Evolutionary conservation across 2,329 filamentous ascomycete species (phyloP).

Genomic region (Trichoderma afroharzianum): DNA sequence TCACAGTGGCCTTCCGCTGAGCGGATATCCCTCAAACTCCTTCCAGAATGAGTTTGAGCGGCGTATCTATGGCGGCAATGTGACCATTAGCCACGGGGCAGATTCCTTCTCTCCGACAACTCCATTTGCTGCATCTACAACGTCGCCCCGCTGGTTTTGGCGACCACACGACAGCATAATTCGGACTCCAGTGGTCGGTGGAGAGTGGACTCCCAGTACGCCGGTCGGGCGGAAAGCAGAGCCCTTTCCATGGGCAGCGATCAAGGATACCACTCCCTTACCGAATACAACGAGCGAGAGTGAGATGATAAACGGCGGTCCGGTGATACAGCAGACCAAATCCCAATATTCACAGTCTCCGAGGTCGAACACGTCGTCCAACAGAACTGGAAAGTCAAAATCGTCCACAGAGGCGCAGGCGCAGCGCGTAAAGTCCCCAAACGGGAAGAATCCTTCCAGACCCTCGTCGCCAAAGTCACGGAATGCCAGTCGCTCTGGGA

Average conservation of each 20-base stretch:
- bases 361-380: conserved; percentile 17
- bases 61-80: conserved; percentile 22
- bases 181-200: conserved; percentile 20
- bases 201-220: conserved; percentile 19
- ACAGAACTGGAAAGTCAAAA: conserved; percentile 4
- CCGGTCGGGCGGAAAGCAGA: conserved; percentile 23
- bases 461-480: conserved; percentile 36
- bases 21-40: conserved; percentile 22
- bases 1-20: conserved; percentile 22
- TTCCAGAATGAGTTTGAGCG: conserved; percentile 14
- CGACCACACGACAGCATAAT: conserved; percentile 19
- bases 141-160: conserved; percentile 23
- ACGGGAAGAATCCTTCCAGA: conserved; percentile 16
- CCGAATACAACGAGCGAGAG: neutral
- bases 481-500: conserved; percentile 32
- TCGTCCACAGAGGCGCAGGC: neutral
- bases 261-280: conserved; percentile 2
- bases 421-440: neutral
- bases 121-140: conserved; percentile 23
- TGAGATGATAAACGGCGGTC: neutral
- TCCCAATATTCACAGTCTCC: conserved; percentile 13
- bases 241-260: conserved; percentile 25
- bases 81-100: conserved; percentile 12
- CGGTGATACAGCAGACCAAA: neutral
- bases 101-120: conserved; percentile 20